Conservation (phyloP, 176 grass and related monocot genomes). For the Aegilops sharonensis region DNA sequence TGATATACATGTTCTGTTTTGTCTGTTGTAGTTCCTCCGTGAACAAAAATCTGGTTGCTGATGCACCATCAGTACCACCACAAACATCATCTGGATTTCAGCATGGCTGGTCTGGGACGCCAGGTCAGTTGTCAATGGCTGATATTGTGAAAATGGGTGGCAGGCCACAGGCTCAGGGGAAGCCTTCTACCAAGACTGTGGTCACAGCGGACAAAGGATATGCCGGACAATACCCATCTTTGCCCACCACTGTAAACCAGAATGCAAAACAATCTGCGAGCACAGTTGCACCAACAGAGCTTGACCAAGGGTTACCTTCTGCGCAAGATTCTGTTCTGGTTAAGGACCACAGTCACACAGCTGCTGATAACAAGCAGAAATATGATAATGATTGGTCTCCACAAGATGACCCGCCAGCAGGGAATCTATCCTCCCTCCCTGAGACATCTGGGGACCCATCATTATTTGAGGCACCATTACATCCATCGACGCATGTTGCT, state of each 20-base stretch:
- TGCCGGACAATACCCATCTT: conserved; percentile 63
- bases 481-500: conserved; percentile 39
- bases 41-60: conserved; percentile 46
- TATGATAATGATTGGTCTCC: conserved; percentile 64
- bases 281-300: conserved; percentile 38
- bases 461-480: conserved; percentile 36
- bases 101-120: conserved; percentile 68
- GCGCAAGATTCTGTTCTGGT: conserved; percentile 46
- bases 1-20: conserved; percentile 40
- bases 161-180: conserved; percentile 64
- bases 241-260: conserved; percentile 41
- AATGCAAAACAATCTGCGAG: conserved; percentile 48
- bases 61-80: conserved; percentile 48
- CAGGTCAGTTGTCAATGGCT: conserved; percentile 87
- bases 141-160: conserved; percentile 93
- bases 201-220: conserved; percentile 60
- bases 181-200: conserved; percentile 40
- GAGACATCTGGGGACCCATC: conserved; percentile 46
- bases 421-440: conserved; percentile 30
- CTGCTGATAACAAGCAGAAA: conserved; percentile 40
- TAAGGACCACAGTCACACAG: conserved; percentile 39
- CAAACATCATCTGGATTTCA: conserved; percentile 73
- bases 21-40: conserved; percentile 35
- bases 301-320: conserved; percentile 43
- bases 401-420: conserved; percentile 47